Conservation (phyloP, 2,329 filamentous ascomycete species). For the Arachnomyces sp. region DNA sequence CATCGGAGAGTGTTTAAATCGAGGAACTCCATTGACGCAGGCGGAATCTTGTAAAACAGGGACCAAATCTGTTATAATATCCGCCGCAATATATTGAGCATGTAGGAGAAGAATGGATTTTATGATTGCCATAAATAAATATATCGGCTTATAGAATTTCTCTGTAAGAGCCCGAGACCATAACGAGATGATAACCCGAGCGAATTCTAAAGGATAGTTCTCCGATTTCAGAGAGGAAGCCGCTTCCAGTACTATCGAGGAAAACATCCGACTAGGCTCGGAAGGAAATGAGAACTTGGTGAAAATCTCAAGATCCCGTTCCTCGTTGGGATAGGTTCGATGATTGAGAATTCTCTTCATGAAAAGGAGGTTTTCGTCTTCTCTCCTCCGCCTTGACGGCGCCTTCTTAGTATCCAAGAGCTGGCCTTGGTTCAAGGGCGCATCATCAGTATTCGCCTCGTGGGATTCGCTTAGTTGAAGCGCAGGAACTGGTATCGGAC, state of each 20-base stretch:
- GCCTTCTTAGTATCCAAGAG: conserved; percentile 17
- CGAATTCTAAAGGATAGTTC: conserved; percentile 43
- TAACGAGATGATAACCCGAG: conserved; percentile 43
- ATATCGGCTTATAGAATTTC: conserved; percentile 39
- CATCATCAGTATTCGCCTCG: conserved; percentile 21
- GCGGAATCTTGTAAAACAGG: conserved; percentile 37
- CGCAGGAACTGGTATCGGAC: conserved; percentile 39
- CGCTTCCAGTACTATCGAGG: conserved; percentile 48
- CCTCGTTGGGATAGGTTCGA: conserved; percentile 39
- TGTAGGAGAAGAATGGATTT: conserved; percentile 35
- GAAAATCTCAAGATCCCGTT: conserved; percentile 49
- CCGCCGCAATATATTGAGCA: conserved; percentile 26
- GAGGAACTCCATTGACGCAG: conserved; percentile 49
- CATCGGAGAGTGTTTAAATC: conserved; percentile 39
- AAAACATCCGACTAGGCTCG: conserved; percentile 40
- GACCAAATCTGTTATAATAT: conserved; percentile 31
- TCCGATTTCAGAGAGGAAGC: conserved; percentile 37
- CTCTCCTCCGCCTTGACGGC: conserved; percentile 17
- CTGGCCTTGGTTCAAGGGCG: conserved; percentile 16
- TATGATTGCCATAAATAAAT: conserved; percentile 35
- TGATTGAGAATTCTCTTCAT: conserved; percentile 52
- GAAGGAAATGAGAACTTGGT: conserved; percentile 48
- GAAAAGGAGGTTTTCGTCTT: conserved; percentile 29
- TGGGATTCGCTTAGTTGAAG: conserved; percentile 33
- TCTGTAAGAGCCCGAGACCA: conserved; percentile 53